Evolutionary conservation across 495 filamentous ascomycete species (phyloP).

Genomic region (Neurospora terricola): DNA sequence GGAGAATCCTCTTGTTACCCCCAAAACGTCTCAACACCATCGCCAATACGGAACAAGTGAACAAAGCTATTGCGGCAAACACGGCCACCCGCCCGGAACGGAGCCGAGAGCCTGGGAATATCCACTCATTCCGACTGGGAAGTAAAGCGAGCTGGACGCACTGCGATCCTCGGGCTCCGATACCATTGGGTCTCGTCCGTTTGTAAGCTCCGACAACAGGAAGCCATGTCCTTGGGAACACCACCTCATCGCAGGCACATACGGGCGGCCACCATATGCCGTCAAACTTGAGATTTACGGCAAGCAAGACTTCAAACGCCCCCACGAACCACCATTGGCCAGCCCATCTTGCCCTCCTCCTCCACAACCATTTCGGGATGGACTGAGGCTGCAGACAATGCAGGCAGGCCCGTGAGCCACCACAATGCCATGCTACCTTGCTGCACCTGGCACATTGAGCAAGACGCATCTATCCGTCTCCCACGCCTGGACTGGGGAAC

Average conservation of each 20-base stretch:
- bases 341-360: background rate
- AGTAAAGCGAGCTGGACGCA: background rate
- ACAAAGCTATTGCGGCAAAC: background rate
- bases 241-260: constrained; percentile 1
- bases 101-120: background rate
- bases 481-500: background rate
- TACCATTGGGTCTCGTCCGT: constrained; percentile 12
- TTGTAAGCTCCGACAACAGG: constrained; percentile 12
- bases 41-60: background rate
- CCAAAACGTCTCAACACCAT: background rate
- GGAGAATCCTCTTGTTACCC: background rate
- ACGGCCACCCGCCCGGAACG: background rate
- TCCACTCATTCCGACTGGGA: background rate
- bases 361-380: background rate
- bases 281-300: constrained; percentile 20
- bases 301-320: constrained; percentile 20
- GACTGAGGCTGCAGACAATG: background rate
- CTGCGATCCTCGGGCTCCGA: background rate
- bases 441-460: background rate
- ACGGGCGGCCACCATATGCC: constrained; percentile 10
- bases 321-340: constrained; percentile 13
- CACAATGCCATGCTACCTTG: background rate
- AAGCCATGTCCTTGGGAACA: constrained; percentile 17
- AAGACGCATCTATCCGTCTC: background rate
- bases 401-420: background rate